A percentile compares a stretch with the other conserved stretches of the same genome.
phyloP scores from a whole-genome alignment of 306 rosid genomes.

The Lithocarpus polystachyus region DNA sequence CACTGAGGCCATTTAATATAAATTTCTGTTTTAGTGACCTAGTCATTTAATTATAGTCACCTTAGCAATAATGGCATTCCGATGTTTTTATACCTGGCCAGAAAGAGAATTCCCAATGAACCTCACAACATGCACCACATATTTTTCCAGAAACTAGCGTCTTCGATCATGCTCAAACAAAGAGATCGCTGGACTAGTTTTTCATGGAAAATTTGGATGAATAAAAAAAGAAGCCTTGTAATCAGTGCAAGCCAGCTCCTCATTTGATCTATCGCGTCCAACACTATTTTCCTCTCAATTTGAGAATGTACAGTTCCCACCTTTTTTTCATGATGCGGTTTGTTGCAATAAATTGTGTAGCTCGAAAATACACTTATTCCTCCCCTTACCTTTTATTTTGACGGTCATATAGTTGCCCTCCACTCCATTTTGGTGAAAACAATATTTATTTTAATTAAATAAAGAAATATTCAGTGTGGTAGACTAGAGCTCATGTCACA shows the following conservation, averaged over 20 bases:
- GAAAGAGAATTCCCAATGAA: too few species aligned
- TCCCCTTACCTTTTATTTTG: background rate
- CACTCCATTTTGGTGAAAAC: constrained; percentile 7
- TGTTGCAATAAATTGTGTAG: background rate
- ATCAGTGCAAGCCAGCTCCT: background rate
- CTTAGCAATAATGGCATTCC: too few species aligned
- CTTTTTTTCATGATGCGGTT: background rate
- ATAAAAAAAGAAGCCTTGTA: background rate
- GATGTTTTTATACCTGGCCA: too few species aligned
- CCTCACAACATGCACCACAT: too few species aligned
- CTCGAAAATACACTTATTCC: background rate
- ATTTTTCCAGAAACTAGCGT: too few species aligned
- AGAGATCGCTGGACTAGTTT: background rate
- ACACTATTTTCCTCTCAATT: background rate
- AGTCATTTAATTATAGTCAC: too few species aligned
- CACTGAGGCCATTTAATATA: too few species aligned
- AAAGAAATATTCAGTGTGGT: background rate
- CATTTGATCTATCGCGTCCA: background rate
- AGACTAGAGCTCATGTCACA: background rate
- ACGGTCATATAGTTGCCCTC: background rate
- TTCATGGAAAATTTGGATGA: background rate
- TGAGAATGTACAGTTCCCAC: too few species aligned
- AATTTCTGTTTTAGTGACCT: too few species aligned
- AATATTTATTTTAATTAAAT: too few species aligned
- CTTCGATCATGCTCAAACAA: background rate